A percentile compares a stretch with the other conserved stretches of the same genome.
Evolutionary conservation across 768 basidiomycete species (phyloP).

Genomic region (Cubamyces lactineus): DNA sequence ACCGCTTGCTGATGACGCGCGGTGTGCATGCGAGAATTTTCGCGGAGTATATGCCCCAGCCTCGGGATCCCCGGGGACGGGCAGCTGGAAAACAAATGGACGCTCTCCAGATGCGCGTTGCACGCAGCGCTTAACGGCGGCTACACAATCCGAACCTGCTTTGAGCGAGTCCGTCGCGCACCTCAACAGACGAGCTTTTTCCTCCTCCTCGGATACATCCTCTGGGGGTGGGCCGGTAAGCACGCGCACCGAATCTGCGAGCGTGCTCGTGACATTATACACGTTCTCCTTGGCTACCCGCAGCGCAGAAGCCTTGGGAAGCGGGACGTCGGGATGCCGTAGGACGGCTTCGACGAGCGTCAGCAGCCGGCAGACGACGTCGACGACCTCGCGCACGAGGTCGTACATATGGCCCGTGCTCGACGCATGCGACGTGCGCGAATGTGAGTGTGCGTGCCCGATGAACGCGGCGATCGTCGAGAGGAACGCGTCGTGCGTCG

Average conservation of each 20-base stretch:
- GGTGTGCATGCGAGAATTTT: slow-evolving; percentile 44
- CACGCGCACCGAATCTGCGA: slow-evolving; percentile 85
- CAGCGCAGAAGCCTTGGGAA: slow-evolving; percentile 65
- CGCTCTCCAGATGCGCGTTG: slow-evolving; percentile 62
- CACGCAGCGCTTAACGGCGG: slow-evolving; percentile 82
- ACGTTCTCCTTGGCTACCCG: slow-evolving; percentile 76
- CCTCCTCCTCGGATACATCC: slow-evolving; percentile 73
- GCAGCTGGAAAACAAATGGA: slow-evolving; percentile 68
- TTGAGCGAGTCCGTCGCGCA: slow-evolving; percentile 89
- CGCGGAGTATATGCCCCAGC: slow-evolving; percentile 49
- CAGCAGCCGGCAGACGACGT: slow-evolving; percentile 89
- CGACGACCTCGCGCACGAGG: slow-evolving; percentile 91
- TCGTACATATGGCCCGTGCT: slow-evolving; percentile 94
- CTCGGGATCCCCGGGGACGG: slow-evolving; percentile 50
- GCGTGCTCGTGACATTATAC: slow-evolving; percentile 81
- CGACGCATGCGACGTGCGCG: slow-evolving; percentile 86
- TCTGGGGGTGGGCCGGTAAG: slow-evolving; percentile 58
- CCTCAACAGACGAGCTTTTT: slow-evolving; percentile 75
- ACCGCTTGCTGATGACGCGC: slow-evolving; percentile 9
- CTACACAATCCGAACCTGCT: slow-evolving; percentile 86
- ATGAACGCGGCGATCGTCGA: slow-evolving; percentile 97
- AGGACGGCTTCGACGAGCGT: slow-evolving; percentile 90
- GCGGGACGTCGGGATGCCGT: slow-evolving; percentile 70
- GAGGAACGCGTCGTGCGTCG: slow-evolving; percentile 86
- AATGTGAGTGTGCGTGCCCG: slow-evolving; percentile 94